Conservation (phyloP, 2,329 filamentous ascomycete species). For the Ceratocystiopsis brevicomis region DNA sequence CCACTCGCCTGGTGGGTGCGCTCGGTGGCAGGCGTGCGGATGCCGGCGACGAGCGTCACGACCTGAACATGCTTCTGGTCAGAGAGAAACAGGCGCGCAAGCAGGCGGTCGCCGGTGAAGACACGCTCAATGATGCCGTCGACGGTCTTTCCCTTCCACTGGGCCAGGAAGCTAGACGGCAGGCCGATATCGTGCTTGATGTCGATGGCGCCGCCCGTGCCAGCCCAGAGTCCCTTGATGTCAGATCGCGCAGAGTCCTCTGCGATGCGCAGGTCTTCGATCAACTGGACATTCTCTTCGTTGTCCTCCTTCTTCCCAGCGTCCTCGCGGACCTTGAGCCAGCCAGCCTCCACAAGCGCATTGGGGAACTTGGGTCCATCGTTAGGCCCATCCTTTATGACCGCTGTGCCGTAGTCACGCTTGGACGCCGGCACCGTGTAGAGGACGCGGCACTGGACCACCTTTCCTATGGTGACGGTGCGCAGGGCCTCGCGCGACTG, state of each 20-base stretch:
- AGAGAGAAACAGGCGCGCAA: slow-evolving; percentile 61
- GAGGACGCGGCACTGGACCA: slow-evolving; percentile 64
- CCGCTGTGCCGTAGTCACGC: slow-evolving; percentile 72
- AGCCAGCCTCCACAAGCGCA: slow-evolving; percentile 67
- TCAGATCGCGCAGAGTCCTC: slow-evolving; percentile 64
- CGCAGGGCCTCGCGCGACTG: slow-evolving; percentile 88
- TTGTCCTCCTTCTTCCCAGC: slow-evolving; percentile 80
- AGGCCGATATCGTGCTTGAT: slow-evolving; percentile 58
- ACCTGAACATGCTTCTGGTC: slow-evolving; percentile 77
- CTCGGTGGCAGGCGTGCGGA: slow-evolving; percentile 79
- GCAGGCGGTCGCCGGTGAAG: slow-evolving; percentile 73
- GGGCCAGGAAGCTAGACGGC: slow-evolving; percentile 59
- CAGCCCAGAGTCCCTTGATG: slow-evolving; percentile 64
- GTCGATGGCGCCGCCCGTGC: slow-evolving; percentile 47
- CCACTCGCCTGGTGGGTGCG: slow-evolving; percentile 62
- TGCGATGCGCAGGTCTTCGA: slow-evolving; percentile 60
- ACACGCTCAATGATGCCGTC: slow-evolving; percentile 82
- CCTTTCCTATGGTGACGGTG: slow-evolving; percentile 66
- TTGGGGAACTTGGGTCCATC: slow-evolving; percentile 66
- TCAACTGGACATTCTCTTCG: slow-evolving; percentile 48
- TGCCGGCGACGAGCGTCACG: slow-evolving; percentile 72
- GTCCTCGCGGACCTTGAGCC: slow-evolving; percentile 86
- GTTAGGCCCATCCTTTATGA: slow-evolving; percentile 56
- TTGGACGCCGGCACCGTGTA: slow-evolving; percentile 75
- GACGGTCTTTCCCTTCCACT: slow-evolving; percentile 70